phyloP scores from a whole-genome alignment of 2,329 filamentous ascomycete species.

The Sporothrix euskadiensis region DNA sequence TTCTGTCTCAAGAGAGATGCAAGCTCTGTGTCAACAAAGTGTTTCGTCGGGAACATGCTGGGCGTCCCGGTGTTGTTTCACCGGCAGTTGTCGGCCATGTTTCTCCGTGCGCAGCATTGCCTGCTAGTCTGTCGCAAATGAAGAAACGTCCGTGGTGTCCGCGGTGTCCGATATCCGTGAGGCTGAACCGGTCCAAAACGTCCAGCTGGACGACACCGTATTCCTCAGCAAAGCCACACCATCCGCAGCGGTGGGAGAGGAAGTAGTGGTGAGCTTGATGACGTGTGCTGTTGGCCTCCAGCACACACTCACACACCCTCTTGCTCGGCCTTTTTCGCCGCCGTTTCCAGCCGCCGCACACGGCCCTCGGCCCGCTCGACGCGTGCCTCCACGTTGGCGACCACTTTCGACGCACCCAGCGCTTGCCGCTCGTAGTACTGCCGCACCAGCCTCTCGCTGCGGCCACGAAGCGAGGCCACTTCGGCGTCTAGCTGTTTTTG shows the following conservation, averaged over 20 bases:
- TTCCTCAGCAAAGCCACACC: no score
- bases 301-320: conserved; percentile 2
- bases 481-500: conserved; percentile 64
- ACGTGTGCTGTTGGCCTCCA: neutral
- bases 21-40: no score
- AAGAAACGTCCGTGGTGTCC: neutral
- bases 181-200: neutral
- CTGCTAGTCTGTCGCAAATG: neutral
- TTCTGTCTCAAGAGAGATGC: neutral
- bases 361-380: conserved; percentile 65
- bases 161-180: neutral
- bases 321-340: conserved; percentile 54
- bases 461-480: conserved; percentile 62
- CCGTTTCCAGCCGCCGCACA: conserved; percentile 64
- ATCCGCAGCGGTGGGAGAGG: neutral
- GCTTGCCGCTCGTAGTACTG: conserved; percentile 74
- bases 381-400: conserved; percentile 70
- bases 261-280: neutral
- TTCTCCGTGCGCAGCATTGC: neutral
- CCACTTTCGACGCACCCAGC: conserved; percentile 65
- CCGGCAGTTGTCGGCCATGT: neutral
- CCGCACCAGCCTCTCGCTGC: conserved; percentile 63
- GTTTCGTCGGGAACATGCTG: neutral
- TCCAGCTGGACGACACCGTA: neutral
- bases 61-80: neutral